phyloP scores from a whole-genome alignment of 2,329 filamentous ascomycete genomes.

The Colletotrichum karsti region DNA sequence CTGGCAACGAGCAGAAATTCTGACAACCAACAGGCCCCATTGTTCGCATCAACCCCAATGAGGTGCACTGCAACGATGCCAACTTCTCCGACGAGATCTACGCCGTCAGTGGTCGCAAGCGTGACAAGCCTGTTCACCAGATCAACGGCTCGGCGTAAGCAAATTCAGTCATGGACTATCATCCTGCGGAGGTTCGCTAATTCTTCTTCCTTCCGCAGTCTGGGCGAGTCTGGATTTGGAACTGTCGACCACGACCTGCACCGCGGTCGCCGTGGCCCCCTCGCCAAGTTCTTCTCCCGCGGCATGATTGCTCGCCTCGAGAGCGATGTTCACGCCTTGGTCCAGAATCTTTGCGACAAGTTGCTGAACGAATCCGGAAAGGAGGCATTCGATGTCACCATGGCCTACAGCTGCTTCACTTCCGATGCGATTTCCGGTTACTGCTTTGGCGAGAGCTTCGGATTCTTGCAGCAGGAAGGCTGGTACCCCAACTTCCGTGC shows the following conservation, averaged over 20 bases:
- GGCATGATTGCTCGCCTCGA: conserved; percentile 40
- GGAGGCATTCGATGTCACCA: conserved; percentile 40
- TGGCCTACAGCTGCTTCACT: conserved; percentile 48
- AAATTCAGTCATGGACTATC: not conserved
- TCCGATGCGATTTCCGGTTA: conserved; percentile 48
- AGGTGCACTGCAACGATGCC: conserved; percentile 46
- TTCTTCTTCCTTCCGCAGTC: conserved; percentile 17
- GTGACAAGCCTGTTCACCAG: conserved; percentile 29
- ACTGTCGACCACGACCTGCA: conserved; percentile 37
- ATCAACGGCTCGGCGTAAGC: conserved; percentile 29
- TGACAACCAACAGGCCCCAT: conserved; percentile 39
- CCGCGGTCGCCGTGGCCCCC: conserved; percentile 34
- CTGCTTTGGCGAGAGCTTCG: conserved; percentile 46
- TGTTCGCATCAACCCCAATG: conserved; percentile 48
- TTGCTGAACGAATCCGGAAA: conserved; percentile 35
- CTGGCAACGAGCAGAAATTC: rapidly evolving
- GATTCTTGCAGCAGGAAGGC: conserved; percentile 40
- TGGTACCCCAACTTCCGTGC: conserved; percentile 46
- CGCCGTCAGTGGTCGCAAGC: conserved; percentile 32
- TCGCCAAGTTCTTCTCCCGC: conserved; percentile 42
- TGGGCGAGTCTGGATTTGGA: conserved; percentile 33
- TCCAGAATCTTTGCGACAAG: conserved; percentile 39
- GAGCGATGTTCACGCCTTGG: conserved; percentile 34
- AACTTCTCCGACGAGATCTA: conserved; percentile 49
- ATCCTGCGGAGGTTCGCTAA: not conserved